Evolutionary conservation across 2,329 filamentous ascomycete species (phyloP).

Genomic region (Diaporthe vaccinii): DNA sequence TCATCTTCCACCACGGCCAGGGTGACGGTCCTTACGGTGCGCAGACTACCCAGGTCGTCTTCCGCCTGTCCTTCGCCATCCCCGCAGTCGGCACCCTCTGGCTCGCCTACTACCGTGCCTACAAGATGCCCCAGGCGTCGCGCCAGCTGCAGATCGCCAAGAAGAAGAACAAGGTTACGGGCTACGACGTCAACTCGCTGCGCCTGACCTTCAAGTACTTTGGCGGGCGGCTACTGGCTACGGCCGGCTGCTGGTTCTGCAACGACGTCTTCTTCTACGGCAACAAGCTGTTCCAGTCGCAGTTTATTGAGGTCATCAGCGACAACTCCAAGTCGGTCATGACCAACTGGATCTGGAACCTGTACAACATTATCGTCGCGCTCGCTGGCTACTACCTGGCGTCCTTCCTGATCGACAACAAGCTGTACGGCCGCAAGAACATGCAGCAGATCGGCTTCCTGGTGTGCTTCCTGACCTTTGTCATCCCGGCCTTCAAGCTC

Average conservation of each 20-base stretch:
- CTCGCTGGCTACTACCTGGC: slow-evolving; percentile 92
- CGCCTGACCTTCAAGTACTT: slow-evolving; percentile 85
- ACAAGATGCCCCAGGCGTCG: slow-evolving; percentile 91
- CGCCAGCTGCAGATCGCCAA: slow-evolving; percentile 87
- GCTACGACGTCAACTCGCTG: slow-evolving; percentile 90
- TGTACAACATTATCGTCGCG: slow-evolving; percentile 90
- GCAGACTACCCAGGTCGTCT: slow-evolving; percentile 87
- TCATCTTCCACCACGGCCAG: slow-evolving; percentile 87
- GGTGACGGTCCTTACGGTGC: slow-evolving; percentile 83
- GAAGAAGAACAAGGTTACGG: slow-evolving; percentile 88
- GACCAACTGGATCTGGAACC: slow-evolving; percentile 91
- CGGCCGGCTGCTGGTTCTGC: slow-evolving; percentile 90
- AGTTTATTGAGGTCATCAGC: slow-evolving; percentile 89
- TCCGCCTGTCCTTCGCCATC: slow-evolving; percentile 92
- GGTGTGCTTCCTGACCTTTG: slow-evolving; percentile 93
- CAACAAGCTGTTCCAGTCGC: slow-evolving; percentile 95
- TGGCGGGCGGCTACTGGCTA: slow-evolving; percentile 87
- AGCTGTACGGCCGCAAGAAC: slow-evolving; percentile 94
- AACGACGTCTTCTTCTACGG: slow-evolving; percentile 99
- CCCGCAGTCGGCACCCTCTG: slow-evolving; percentile 92
- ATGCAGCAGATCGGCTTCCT: slow-evolving; percentile 97
- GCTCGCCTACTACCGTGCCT: slow-evolving; percentile 96
- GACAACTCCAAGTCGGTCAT: slow-evolving; percentile 79
- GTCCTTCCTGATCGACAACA: slow-evolving; percentile 92
- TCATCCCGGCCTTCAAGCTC: slow-evolving; percentile 91